Conservation (phyloP, 257 asterid species). For the Parsonsia alboflavescens region DNA sequence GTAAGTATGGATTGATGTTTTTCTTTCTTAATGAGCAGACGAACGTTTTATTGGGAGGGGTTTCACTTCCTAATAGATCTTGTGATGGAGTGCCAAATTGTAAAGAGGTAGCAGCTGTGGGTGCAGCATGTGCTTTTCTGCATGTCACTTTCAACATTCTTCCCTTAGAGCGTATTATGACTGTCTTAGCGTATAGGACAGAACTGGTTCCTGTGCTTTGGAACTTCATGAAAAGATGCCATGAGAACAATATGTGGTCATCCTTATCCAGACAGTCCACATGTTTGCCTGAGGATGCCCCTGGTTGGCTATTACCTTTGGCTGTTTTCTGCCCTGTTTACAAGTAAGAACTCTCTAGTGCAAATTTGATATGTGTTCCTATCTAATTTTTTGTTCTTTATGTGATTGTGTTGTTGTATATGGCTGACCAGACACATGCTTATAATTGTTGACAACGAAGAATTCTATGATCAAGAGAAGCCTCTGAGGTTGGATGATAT, state of each 20-base stretch:
- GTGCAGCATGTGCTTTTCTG: constrained; percentile 83
- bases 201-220: constrained; percentile 81
- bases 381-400: not conserved
- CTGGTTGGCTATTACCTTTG: constrained; percentile 86
- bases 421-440: constrained; percentile 82
- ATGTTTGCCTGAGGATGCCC: constrained; percentile 60
- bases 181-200: constrained; percentile 87
- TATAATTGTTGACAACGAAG: constrained; percentile 88
- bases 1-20: constrained; percentile 5
- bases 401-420: constrained; percentile 10
- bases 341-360: constrained; percentile 52
- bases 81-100: constrained; percentile 42
- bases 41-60: constrained; percentile 60
- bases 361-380: constrained; percentile 1
- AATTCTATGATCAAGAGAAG: constrained; percentile 92
- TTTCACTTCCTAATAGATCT: constrained; percentile 36
- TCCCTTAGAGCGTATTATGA: constrained; percentile 84
- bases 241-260: constrained; percentile 73
- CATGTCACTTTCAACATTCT: constrained; percentile 70
- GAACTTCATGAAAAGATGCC: constrained; percentile 83
- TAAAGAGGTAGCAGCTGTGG: constrained; percentile 69
- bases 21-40: constrained; percentile 45
- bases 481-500: constrained; percentile 80
- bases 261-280: constrained; percentile 60
- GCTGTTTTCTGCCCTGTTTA: constrained; percentile 95